phyloP scores from a whole-genome alignment of 169 alveolate genomes.

The Ichthyophthirius multifiliis region DNA sequence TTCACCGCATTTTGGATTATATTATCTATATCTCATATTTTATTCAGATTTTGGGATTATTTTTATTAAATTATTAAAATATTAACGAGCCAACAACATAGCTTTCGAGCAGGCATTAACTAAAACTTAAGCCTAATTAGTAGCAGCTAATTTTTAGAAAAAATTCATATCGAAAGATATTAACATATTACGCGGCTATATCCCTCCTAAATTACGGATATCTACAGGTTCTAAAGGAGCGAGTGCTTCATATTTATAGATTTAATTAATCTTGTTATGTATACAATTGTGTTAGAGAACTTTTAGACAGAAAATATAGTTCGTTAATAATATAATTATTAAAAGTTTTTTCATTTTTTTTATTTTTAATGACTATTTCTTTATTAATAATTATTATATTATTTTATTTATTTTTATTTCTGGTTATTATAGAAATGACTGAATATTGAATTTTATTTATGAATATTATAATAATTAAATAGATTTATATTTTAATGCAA shows the following conservation, averaged over 20 bases:
- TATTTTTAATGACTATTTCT: too few relatives aligned
- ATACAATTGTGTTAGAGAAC: background rate
- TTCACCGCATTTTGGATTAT: too few relatives aligned
- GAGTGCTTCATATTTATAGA: background rate
- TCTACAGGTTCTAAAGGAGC: background rate
- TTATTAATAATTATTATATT: too few relatives aligned
- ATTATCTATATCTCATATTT: background rate
- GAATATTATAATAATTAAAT: too few relatives aligned
- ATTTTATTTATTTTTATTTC: too few relatives aligned
- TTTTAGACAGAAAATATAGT: too few relatives aligned
- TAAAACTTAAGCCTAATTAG: too few relatives aligned
- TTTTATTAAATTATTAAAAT: background rate
- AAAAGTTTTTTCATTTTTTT: too few relatives aligned
- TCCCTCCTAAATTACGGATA: background rate
- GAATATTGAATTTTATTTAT: too few relatives aligned
- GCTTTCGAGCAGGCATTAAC: background rate
- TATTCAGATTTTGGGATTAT: background rate
- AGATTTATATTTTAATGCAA: too few relatives aligned
- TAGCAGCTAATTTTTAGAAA: background rate
- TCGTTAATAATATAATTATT: too few relatives aligned
- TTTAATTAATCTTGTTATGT: background rate
- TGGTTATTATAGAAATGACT: too few relatives aligned
- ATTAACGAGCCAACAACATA: background rate
- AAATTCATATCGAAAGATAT: background rate
- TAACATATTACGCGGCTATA: background rate